A percentile compares a stretch with the other conserved stretches of the same genome.
These are phyloP conservation scores for Cyclospora cayetanensis DNA, from an alignment of 169 alveolate species.

Conservation along the genomic window DNA sequence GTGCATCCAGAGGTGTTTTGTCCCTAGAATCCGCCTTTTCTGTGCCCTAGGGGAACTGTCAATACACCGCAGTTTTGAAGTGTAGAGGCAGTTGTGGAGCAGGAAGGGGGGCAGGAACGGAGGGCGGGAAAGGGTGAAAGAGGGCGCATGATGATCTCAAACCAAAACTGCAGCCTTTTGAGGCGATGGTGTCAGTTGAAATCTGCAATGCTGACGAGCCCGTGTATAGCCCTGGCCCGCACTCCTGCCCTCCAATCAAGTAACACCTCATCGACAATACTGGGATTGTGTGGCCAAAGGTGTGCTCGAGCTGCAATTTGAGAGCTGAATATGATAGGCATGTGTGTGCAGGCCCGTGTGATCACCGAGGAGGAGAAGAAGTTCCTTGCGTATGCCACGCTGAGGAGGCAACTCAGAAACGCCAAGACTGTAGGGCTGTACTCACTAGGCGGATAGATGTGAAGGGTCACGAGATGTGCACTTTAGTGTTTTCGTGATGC, in stretches of 20 bases:
- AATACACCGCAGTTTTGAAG: slow-evolving; percentile 3
- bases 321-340: not conserved
- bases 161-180: not conserved
- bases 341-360: slow-evolving; percentile 74
- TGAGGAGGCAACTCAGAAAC: slow-evolving; percentile 77
- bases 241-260: too few species aligned
- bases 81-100: not conserved
- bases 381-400: slow-evolving; percentile 76
- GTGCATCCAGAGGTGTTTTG: too few species aligned
- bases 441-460: not conserved
- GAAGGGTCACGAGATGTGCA: not conserved
- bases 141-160: not conserved
- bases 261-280: too few species aligned
- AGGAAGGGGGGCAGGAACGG: too few species aligned
- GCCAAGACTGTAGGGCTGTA: slow-evolving; percentile 72
- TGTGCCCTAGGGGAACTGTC: not conserved
- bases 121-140: not conserved
- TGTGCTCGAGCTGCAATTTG: not conserved
- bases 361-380: slow-evolving; percentile 80
- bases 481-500: too few species aligned
- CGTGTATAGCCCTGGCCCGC: not conserved
- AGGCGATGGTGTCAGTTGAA: not conserved
- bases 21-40: too few species aligned
- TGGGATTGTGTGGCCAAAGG: not conserved
- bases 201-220: slow-evolving; percentile 55